These are phyloP conservation scores for Starmera caribaea DNA, from an alignment of 805 yeast genomes.

Conservation along the genomic window DNA sequence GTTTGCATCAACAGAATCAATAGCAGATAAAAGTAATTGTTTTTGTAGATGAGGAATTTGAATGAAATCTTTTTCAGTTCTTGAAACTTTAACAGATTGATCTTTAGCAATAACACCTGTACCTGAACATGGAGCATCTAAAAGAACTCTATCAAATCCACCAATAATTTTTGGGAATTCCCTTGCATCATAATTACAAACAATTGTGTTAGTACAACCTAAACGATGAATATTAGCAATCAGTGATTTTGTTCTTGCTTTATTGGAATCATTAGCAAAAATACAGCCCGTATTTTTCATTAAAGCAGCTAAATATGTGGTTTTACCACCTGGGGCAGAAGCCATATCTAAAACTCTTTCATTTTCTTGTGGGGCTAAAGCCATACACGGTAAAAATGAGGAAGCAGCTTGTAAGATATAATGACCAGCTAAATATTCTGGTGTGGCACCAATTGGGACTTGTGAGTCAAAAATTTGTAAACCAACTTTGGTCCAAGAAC, in stretches of 20 bases:
- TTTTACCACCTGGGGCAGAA: conserved; percentile 99
- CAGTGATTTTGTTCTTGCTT: conserved; percentile 90
- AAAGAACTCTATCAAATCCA: conserved; percentile 88
- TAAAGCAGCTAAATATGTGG: conserved; percentile 87
- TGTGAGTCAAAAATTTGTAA: conserved; percentile 95
- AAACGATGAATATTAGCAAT: conserved; percentile 96
- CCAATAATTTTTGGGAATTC: conserved; percentile 98
- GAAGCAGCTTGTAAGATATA: conserved; percentile 98
- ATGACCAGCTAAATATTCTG: conserved; percentile 96
- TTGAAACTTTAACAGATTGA: conserved; percentile 83
- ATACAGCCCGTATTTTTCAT: conserved; percentile 98
- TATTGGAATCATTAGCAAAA: conserved; percentile 95
- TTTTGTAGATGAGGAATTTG: conserved; percentile 96
- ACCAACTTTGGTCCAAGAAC: conserved; percentile 97
- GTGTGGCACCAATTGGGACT: conserved; percentile 99
- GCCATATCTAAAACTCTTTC: conserved; percentile 98
- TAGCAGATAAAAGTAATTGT: conserved; percentile 87
- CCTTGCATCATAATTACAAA: conserved; percentile 95
- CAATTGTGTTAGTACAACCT: conserved; percentile 94
- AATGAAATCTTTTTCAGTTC: conserved; percentile 94
- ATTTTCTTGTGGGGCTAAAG: conserved; percentile 92
- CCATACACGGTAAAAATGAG: conserved; percentile 95
- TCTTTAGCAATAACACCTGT: conserved; percentile 99
- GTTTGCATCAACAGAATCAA: conserved; percentile 92
- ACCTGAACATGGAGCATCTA: conserved; percentile 99